A percentile compares a stretch with the other conserved stretches of the same genome.
Conservation (phyloP, 495 filamentous ascomycete genomes). For the Aspergillus panamensis region DNA sequence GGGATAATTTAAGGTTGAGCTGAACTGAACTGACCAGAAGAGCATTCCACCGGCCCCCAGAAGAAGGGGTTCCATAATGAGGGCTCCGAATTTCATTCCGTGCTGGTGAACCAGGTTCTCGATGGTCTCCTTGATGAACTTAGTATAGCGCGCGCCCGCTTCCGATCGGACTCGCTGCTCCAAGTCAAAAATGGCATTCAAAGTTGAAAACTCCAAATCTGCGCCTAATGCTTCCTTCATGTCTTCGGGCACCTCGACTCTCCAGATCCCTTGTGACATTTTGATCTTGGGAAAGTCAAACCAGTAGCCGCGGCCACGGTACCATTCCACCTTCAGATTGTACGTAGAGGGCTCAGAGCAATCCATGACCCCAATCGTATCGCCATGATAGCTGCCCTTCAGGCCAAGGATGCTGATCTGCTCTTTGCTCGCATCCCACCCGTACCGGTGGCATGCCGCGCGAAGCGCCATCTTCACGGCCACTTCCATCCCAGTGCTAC, state of each 20-base stretch:
- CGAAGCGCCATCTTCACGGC: constrained; percentile 76
- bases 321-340: constrained; percentile 79
- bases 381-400: constrained; percentile 75
- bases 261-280: constrained; percentile 61
- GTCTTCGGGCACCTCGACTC: constrained; percentile 51
- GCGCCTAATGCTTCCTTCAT: constrained; percentile 46
- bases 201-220: constrained; percentile 41
- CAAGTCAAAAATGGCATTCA: constrained; percentile 61
- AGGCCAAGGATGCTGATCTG: constrained; percentile 65
- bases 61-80: constrained; percentile 72
- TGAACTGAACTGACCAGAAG: constrained; percentile 53
- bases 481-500: constrained; percentile 75
- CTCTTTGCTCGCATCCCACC: constrained; percentile 52
- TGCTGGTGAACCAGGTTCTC: constrained; percentile 45
- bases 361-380: constrained; percentile 81
- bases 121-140: constrained; percentile 54
- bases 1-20: neutral
- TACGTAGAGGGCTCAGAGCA: constrained; percentile 66
- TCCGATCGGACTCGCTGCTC: constrained; percentile 40
- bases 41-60: constrained; percentile 77
- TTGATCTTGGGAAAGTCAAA: constrained; percentile 68
- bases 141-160: constrained; percentile 47
- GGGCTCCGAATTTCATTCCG: constrained; percentile 65
- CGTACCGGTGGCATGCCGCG: constrained; percentile 59
- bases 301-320: constrained; percentile 69